phyloP scores from a whole-genome alignment of 495 filamentous ascomycete genomes.

The Xylaria curta region DNA sequence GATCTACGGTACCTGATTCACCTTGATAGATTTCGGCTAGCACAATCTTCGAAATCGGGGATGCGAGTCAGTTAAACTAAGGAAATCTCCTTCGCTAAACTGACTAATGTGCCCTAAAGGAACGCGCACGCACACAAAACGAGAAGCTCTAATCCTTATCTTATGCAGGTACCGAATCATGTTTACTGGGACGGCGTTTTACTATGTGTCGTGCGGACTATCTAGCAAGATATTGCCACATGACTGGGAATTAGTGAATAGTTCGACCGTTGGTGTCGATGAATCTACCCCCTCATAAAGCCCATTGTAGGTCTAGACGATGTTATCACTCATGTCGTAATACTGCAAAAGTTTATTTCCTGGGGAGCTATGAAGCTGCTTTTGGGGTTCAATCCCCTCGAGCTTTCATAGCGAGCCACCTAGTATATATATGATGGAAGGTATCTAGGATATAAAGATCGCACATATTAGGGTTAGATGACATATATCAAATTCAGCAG shows the following conservation, averaged over 20 bases:
- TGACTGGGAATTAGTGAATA: neutral
- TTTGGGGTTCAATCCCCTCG: neutral
- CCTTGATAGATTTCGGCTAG: neutral
- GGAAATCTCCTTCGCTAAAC: neutral
- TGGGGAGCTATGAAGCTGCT: neutral
- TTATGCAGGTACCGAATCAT: constrained; percentile 26
- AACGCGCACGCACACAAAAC: neutral
- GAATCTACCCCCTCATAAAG: neutral
- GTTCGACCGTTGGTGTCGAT: neutral
- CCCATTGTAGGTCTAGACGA: neutral
- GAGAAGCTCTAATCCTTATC: neutral
- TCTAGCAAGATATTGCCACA: neutral
- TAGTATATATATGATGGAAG: neutral
- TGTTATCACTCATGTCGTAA: neutral
- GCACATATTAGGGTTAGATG: neutral
- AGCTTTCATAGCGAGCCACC: no score
- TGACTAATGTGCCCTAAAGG: constrained; percentile 17
- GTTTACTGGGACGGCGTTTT: constrained; percentile 18
- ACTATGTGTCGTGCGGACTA: neutral
- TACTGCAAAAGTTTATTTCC: neutral
- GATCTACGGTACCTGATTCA: constrained; percentile 4
- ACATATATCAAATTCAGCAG: neutral
- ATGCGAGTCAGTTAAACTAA: constrained; percentile 16
- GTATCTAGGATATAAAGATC: neutral
- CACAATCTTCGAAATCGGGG: neutral